Percentiles rank a stretch among this genome's conserved stretches.
Conservation (phyloP, 176 grass and related monocot genomes). For the Triticum timopheevii region DNA sequence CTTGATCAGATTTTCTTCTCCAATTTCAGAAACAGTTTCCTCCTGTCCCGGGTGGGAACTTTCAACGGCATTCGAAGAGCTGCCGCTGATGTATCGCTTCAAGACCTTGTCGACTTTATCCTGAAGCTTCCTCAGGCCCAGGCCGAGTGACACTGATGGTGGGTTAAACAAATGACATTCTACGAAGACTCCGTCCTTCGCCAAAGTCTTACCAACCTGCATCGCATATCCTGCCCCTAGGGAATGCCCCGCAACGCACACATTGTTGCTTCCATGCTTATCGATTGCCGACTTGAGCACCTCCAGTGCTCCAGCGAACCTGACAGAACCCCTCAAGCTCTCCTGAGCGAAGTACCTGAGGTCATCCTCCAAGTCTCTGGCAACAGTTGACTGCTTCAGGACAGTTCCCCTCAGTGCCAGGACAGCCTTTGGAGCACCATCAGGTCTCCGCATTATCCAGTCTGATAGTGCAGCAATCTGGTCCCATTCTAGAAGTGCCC, state of each 20-base stretch:
- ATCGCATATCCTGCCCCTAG: conserved; percentile 71
- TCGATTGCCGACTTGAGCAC: conserved; percentile 47
- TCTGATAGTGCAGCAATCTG: conserved; percentile 54
- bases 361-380: conserved; percentile 85
- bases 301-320: conserved; percentile 64
- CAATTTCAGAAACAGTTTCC: not conserved
- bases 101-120: conserved; percentile 47
- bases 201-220: conserved; percentile 70
- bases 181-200: conserved; percentile 61
- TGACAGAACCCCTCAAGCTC: conserved; percentile 72
- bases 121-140: conserved; percentile 52
- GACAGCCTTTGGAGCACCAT: conserved; percentile 68
- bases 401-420: conserved; percentile 69
- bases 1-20: conserved; percentile 44
- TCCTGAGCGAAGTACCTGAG: conserved; percentile 64
- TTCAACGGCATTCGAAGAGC: conserved; percentile 18
- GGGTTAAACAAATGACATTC: conserved; percentile 90
- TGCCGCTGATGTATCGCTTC: conserved; percentile 34
- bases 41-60: conserved; percentile 6
- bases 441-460: conserved; percentile 59
- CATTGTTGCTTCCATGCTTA: conserved; percentile 53
- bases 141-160: conserved; percentile 69
- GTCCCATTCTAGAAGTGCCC: conserved; percentile 77
- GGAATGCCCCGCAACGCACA: conserved; percentile 77
- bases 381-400: conserved; percentile 57